Conservation (phyloP, 2,329 filamentous ascomycete genomes). For the Pseudopithomyces chartarum region DNA sequence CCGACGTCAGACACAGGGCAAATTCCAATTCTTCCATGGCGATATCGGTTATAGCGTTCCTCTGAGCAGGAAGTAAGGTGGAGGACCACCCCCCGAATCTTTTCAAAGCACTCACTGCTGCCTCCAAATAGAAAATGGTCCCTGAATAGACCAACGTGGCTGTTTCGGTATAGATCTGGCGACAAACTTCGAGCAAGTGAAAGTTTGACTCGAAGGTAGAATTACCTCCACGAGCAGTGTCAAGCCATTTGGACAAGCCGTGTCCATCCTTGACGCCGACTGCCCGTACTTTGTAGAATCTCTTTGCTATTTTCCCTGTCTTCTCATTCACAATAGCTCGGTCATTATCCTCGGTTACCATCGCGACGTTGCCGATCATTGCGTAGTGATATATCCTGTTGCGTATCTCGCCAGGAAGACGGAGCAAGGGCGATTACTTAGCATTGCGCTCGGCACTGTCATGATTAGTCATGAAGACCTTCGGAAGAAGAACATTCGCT, state of each 20-base stretch:
- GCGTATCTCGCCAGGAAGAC: constrained; percentile 13
- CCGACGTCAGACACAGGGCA: background rate
- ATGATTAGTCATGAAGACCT: background rate
- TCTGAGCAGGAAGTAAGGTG: background rate
- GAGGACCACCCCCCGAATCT: background rate
- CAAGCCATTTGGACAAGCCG: constrained; percentile 1
- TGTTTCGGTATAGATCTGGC: constrained; percentile 16
- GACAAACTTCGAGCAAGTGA: constrained; percentile 7
- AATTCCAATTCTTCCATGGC: background rate
- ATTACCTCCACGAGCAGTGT: background rate
- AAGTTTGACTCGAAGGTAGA: background rate
- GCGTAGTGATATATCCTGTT: constrained; percentile 11
- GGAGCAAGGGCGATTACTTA: constrained; percentile 5
- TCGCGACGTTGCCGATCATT: constrained; percentile 1
- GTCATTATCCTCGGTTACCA: background rate
- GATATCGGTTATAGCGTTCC: background rate
- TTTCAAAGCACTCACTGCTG: background rate
- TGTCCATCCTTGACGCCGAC: background rate
- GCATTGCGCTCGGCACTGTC: constrained; percentile 3
- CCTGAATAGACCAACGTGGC: background rate
- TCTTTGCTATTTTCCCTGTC: background rate
- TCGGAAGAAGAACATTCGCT: background rate
- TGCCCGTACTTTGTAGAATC: background rate
- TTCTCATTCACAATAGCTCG: background rate
- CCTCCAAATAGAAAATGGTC: background rate